Conservation (phyloP, 2,329 filamentous ascomycete species). For the Helminthosporium solani region DNA sequence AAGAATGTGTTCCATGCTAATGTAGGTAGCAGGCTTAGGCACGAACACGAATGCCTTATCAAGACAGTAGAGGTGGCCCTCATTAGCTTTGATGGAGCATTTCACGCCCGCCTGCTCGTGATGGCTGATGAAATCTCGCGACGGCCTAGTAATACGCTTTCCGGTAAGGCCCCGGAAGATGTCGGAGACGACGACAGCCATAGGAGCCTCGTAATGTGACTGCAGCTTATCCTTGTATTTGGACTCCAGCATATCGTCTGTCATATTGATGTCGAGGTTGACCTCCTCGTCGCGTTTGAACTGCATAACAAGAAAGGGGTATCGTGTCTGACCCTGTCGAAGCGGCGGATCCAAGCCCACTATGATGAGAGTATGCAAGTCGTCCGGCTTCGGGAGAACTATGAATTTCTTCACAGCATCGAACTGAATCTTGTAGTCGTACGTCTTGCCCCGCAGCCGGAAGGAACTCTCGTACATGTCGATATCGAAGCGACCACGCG, state of each 20-base stretch:
- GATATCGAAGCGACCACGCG: constrained; percentile 98
- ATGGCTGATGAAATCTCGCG: constrained; percentile 91
- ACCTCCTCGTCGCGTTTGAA: constrained; percentile 98
- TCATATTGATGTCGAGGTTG: constrained; percentile 93
- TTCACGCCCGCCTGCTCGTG: constrained; percentile 94
- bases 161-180: constrained; percentile 93
- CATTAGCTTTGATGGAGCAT: constrained; percentile 99
- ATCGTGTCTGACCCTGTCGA: constrained; percentile 94
- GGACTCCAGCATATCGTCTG: constrained; percentile 78
- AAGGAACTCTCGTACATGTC: constrained; percentile 99
- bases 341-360: constrained; percentile 93
- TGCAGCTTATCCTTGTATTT: constrained; percentile 90
- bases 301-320: constrained; percentile 98
- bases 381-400: constrained; percentile 97
- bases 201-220: constrained; percentile 81
- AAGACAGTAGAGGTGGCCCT: constrained; percentile 93
- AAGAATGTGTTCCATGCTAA: constrained; percentile 88
- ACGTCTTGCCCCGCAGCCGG: constrained; percentile 95
- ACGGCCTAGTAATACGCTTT: constrained; percentile 92
- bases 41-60: constrained; percentile 99
- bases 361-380: constrained; percentile 91
- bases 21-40: constrained; percentile 95
- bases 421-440: constrained; percentile 99
- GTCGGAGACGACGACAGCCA: constrained; percentile 90
- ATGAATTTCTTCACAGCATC: constrained; percentile 98